Evolutionary conservation across 2,329 filamentous ascomycete species (phyloP).

Genomic region (Claviceps maximensis): DNA sequence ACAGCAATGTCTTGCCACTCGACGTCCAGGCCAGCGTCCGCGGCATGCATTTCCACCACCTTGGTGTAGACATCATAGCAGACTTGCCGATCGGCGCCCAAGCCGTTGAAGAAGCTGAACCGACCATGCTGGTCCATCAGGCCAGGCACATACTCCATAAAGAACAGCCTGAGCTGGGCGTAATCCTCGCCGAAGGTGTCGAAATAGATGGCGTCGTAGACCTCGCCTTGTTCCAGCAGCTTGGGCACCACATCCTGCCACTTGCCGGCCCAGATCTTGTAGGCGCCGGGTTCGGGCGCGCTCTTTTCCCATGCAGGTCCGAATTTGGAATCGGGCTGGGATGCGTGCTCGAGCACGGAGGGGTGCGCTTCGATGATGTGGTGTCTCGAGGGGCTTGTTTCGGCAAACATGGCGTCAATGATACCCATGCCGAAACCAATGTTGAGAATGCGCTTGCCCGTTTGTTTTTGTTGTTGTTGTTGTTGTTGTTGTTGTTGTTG

Average conservation of each 20-base stretch:
- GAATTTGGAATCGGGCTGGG: conserved; percentile 34
- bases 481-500: too few relatives aligned
- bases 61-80: conserved; percentile 95
- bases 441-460: conserved; percentile 62
- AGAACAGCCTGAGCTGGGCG: conserved; percentile 69
- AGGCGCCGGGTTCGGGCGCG: conserved; percentile 50
- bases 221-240: conserved; percentile 52
- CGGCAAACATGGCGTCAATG: conserved; percentile 63
- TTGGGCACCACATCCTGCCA: conserved; percentile 72
- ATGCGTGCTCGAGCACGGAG: conserved; percentile 55
- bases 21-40: conserved; percentile 79
- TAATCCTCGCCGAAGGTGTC: conserved; percentile 97
- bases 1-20: conserved; percentile 73
- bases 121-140: conserved; percentile 59
- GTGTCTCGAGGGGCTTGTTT: conserved; percentile 52
- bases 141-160: conserved; percentile 72
- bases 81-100: conserved; percentile 81
- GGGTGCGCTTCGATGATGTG: conserved; percentile 83
- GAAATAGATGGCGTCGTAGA: conserved; percentile 87
- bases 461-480: background rate
- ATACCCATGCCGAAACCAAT: conserved; percentile 90
- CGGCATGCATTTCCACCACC: conserved; percentile 80
- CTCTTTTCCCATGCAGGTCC: conserved; percentile 40
- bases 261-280: conserved; percentile 51
- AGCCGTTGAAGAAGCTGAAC: conserved; percentile 81